Conservation (phyloP, 768 basidiomycete genomes). For the Rhodotorula babjevae region DNA sequence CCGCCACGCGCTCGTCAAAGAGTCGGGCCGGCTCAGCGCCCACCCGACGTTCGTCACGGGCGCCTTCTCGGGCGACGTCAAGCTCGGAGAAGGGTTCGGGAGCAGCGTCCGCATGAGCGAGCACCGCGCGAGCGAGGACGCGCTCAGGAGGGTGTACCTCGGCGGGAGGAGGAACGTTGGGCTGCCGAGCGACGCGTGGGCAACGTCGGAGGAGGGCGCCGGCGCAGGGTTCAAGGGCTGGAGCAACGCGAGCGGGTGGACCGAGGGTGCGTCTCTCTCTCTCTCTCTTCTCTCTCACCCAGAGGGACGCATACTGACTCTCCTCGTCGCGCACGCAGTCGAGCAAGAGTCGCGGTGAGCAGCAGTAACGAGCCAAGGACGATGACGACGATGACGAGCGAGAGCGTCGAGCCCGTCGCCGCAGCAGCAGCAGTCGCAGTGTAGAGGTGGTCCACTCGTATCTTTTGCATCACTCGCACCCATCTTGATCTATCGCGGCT, state of each 20-base stretch:
- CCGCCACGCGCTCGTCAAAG: constrained; percentile 69
- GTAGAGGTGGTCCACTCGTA: too few relatives aligned
- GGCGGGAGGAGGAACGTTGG: constrained; percentile 8
- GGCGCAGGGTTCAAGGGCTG: constrained; percentile 18
- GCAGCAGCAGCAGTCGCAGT: too few relatives aligned
- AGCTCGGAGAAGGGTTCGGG: constrained; percentile 93
- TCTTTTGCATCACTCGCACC: too few relatives aligned
- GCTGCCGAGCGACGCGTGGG: constrained; percentile 23
- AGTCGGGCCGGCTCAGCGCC: constrained; percentile 84
- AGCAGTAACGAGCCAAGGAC: not conserved
- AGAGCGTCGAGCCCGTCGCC: not conserved
- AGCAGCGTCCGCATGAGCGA: constrained; percentile 91
- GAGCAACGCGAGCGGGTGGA: constrained; percentile 6
- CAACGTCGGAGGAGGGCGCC: too few relatives aligned
- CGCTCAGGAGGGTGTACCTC: constrained; percentile 76
- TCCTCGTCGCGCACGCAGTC: not conserved
- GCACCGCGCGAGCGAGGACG: constrained; percentile 82
- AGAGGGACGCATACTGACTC: not conserved
- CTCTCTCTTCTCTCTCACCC: too few relatives aligned
- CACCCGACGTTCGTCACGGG: constrained; percentile 95
- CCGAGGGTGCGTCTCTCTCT: constrained; percentile 3
- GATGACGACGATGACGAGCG: not conserved
- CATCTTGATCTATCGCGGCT: too few relatives aligned
- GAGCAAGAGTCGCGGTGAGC: constrained; percentile 11
- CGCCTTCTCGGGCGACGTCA: constrained; percentile 71